Conservation (phyloP, 768 basidiomycete species). For the Strobilomyces dryophilus region DNA sequence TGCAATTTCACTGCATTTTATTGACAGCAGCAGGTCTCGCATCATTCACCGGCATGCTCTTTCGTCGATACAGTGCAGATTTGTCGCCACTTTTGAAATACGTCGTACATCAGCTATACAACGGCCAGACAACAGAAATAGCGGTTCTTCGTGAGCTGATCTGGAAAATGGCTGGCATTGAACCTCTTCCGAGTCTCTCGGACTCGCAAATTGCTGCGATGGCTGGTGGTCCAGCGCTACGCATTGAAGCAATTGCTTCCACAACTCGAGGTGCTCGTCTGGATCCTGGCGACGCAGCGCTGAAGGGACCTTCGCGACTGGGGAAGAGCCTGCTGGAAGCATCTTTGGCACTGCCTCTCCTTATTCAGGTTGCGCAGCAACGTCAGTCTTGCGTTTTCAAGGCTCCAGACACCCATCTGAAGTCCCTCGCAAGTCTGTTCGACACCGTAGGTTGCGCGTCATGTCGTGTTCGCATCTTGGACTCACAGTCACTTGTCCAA, state of each 20-base stretch:
- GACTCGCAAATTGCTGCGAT: constrained; percentile 87
- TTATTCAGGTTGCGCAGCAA: constrained; percentile 90
- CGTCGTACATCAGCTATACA: constrained; percentile 85
- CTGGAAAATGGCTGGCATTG: constrained; percentile 92
- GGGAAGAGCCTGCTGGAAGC: constrained; percentile 66
- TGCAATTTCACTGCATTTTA: constrained; percentile 7
- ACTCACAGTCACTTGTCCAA: constrained; percentile 20
- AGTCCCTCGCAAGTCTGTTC: constrained; percentile 81
- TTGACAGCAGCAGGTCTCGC: constrained; percentile 64
- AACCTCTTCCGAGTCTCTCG: constrained; percentile 84
- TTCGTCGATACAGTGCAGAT: constrained; percentile 80
- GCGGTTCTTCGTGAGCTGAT: constrained; percentile 91
- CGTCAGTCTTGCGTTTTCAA: constrained; percentile 80
- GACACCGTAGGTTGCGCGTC: constrained; percentile 65
- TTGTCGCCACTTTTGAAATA: constrained; percentile 83
- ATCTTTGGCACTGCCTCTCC: constrained; percentile 76
- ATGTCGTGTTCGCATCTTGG: constrained; percentile 12
- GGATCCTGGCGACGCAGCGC: constrained; percentile 57
- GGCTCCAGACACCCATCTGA: constrained; percentile 71
- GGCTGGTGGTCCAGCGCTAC: constrained; percentile 84
- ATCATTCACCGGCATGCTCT: constrained; percentile 90
- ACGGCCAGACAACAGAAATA: constrained; percentile 81
- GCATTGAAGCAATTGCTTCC: constrained; percentile 86
- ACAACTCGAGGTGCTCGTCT: constrained; percentile 67
- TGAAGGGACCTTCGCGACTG: constrained; percentile 65